Percentiles rank a stretch among this genome's conserved stretches.
Evolutionary conservation across 2,329 filamentous ascomycete genomes (phyloP).

Genomic region (Colletotrichum chlorophyti): DNA sequence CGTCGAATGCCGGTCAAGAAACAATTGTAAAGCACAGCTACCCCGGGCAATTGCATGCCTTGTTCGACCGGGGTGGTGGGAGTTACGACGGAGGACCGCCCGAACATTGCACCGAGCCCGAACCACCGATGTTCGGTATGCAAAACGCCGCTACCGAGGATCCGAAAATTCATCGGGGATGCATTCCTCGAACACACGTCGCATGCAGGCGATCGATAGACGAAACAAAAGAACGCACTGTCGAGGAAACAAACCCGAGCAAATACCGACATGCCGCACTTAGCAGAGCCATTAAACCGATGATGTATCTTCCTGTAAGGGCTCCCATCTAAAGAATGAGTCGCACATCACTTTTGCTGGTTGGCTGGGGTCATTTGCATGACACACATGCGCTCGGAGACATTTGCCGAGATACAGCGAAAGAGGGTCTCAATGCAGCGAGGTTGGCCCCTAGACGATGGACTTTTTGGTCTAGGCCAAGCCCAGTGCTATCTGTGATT

Average conservation of each 20-base stretch:
- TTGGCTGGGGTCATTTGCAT: conserved; percentile 12
- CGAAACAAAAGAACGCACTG: neutral
- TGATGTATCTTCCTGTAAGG: neutral
- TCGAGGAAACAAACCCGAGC: conserved; percentile 18
- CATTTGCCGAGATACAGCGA: conserved; percentile 24
- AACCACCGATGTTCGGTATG: conserved; percentile 7
- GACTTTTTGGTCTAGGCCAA: conserved; percentile 1
- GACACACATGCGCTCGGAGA: conserved; percentile 9
- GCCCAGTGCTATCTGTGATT: conserved; percentile 11
- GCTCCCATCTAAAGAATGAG: neutral
- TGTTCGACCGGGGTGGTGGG: neutral
- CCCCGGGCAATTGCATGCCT: neutral
- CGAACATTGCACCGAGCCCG: conserved; percentile 26
- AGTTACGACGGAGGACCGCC: conserved; percentile 3
- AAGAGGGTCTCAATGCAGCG: neutral
- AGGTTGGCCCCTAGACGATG: conserved; percentile 5
- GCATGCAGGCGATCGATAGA: neutral
- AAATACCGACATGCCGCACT: conserved; percentile 18
- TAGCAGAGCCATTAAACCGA: neutral
- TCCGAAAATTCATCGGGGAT: neutral
- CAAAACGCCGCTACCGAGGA: conserved; percentile 7
- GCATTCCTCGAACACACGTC: neutral
- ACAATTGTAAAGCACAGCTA: conserved; percentile 3
- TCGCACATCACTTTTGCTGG: neutral
- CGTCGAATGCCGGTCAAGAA: conserved; percentile 26